Base-by-base conservation (phyloP, 2,329 filamentous ascomycete species). In the Neodidymelliopsis sp. region DNA sequence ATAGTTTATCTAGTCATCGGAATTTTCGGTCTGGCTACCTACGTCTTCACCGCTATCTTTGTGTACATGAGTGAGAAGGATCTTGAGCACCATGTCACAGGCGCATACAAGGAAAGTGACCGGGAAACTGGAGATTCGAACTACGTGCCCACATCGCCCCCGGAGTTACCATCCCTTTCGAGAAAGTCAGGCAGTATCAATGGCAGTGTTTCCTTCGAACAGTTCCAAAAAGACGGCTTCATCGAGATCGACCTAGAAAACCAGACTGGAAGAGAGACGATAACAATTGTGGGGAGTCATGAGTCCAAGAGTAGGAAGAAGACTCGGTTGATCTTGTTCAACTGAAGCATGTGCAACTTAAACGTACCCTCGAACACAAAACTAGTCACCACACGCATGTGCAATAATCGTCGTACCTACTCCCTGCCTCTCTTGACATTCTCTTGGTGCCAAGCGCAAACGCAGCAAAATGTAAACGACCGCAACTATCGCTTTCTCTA, bases 31-130 rank as follows among this genome's bases (percentile, higher is more conserved):
- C 36, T 67, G 8, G n/a, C 62, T 10, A 63, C 62, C 4, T 68
- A 66, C 35, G 19, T 61, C 20, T 57, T 61, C 23, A 59, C 59
- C 2, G 58, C 57, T 1, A 33, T 59, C 4, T 67, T 68, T 39
- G 65, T 68, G 4, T 65, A 63, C 19, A 42, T 56, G 9, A 54
- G 62, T 13, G 65, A 68, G 37, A 66, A 59, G 19, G 62, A 60
- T n/a, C 60, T 52, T 31, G 59, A 63, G 41, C 58, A 54, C n/a
- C 58, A 59, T 4, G 20, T 36, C 12, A 27, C 51, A 39, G 27
- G 37, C 36, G 22, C 38, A 29, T 15, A 15, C n/a, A 29, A 40
- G 33, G 25, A 39, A 3, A 20, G 23, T 4, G 20, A 24, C 4
- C 27, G 18, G 9, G 30, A 37, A 5, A 10, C 15, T 5, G 25